Base-by-base conservation (phyloP, 1,284 basidiomycete genomes). In the Flammula alnicola region DNA sequence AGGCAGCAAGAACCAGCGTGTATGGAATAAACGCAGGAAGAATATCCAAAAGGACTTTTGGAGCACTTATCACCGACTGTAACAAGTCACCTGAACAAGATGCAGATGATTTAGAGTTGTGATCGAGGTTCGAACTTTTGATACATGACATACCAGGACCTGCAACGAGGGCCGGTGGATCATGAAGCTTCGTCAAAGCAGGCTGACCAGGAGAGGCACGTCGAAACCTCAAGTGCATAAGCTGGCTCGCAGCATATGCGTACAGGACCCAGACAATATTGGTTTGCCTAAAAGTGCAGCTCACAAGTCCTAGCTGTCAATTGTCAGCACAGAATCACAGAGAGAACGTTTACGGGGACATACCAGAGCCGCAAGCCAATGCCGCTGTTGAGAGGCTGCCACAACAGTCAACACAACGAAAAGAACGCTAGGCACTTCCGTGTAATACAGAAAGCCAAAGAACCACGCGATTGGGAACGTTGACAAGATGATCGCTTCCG, bases 381-480 rank as follows among this genome's bases (percentile, higher is more conserved):
- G 86, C 47, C 69, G 68, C 33, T 78, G 75, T 55, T 82, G 74
- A 20, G 79, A 70, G 5, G 89, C 85, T 25, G 82, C 73, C 6
- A 83, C 73, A 16, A 90, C 72, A 0, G 84, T 86, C 14, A 73
- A 69, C 10, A 91, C 66, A 1, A 95, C 86, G 40, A 81, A 80
- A 4, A 86, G 67, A 22, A 94, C 71, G 57, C 91, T 90, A 2
- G 86, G 88, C 11, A 93, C 78, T 59, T 98, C 95, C 17, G 95
- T 98, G 68, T 98, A 97, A 69, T 94, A 98, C 10, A 98, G 72
- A 63, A 93, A 93, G 0, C 86, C 89, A 66, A 93, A 96, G 75
- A 97, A 98, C 83, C 86, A 95, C 58, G 79, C 76, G 61, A 91
- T 70, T 54, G 95, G 84, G 70, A 94, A 84, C 22, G 73, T 60